Percentiles rank a stretch among this genome's conserved stretches.
phyloP scores from a whole-genome alignment of 192 early-diverging fungal species.

The Podila verticillata region DNA sequence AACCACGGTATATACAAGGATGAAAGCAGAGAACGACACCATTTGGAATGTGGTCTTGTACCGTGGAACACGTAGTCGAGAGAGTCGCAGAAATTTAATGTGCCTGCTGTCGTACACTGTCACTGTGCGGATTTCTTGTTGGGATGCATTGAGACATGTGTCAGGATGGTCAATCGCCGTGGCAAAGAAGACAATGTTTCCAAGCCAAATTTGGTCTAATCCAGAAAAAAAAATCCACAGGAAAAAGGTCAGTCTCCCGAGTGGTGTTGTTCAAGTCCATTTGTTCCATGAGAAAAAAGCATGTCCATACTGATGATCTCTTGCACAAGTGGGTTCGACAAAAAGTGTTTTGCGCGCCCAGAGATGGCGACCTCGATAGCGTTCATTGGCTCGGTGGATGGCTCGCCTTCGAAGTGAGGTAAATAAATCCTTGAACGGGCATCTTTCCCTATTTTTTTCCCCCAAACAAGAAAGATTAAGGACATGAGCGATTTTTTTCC shows the following conservation, averaged over 20 bases:
- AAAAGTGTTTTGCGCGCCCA: conserved; percentile 51
- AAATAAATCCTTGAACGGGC: conserved; percentile 22
- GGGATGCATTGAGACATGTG: conserved; percentile 38
- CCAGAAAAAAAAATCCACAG: no score
- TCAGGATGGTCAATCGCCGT: conserved; percentile 48
- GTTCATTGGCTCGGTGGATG: conserved; percentile 49
- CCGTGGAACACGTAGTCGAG: conserved; percentile 47
- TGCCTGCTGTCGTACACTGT: conserved; percentile 38
- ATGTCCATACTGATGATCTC: conserved; percentile 45
- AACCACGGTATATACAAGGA: conserved; percentile 50
- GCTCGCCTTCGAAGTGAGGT: conserved; percentile 43
- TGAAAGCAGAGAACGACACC: conserved; percentile 44
- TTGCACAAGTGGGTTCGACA: conserved; percentile 52
- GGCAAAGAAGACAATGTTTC: conserved; percentile 53
- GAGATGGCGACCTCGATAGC: conserved; percentile 54
- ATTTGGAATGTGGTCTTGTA: conserved; percentile 55
- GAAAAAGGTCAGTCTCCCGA: neutral
- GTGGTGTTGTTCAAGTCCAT: no score
- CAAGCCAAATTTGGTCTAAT: conserved; percentile 55
- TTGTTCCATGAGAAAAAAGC: neutral
- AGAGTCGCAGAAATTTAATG: conserved; percentile 46
- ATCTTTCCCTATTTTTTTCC: conserved; percentile 16
- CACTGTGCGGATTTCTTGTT: conserved; percentile 36
- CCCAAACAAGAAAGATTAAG: neutral
- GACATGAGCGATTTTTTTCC: neutral